Percentiles rank a stretch among this genome's conserved stretches.
phyloP scores from a whole-genome alignment of 768 basidiomycete species.

The Russula lepida region DNA sequence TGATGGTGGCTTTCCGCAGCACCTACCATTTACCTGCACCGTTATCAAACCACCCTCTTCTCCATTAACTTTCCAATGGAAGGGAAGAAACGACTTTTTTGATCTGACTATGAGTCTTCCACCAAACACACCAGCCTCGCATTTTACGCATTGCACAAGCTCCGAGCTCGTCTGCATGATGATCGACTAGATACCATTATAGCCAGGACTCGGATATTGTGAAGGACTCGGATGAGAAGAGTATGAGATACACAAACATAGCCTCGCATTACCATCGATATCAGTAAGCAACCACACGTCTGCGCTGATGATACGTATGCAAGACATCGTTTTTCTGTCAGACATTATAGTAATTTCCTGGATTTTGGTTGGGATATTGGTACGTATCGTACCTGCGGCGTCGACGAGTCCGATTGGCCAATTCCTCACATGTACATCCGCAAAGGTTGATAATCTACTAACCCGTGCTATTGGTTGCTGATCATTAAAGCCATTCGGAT shows the following conservation, averaged over 20 bases:
- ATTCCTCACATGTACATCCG: too few species aligned
- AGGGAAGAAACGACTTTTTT: background rate
- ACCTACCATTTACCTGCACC: background rate
- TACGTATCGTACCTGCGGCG: background rate
- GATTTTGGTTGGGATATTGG: background rate
- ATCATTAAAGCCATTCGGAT: background rate
- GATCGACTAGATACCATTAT: background rate
- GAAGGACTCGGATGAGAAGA: too few species aligned
- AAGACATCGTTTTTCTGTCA: background rate
- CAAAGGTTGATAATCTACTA: background rate
- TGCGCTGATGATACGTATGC: background rate
- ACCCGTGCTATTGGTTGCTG: background rate
- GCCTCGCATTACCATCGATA: background rate
- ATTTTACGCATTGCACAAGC: background rate
- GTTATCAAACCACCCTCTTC: background rate
- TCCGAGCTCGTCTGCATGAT: background rate
- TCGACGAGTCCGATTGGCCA: background rate
- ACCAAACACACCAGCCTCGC: background rate
- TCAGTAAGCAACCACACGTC: background rate
- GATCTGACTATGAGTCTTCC: background rate
- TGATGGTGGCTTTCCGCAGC: conserved; percentile 1
- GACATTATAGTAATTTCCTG: background rate
- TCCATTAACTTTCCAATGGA: background rate
- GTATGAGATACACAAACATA: background rate
- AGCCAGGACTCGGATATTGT: background rate